Conservation (phyloP, 495 filamentous ascomycete species). For the Neurospora sublineolata region DNA sequence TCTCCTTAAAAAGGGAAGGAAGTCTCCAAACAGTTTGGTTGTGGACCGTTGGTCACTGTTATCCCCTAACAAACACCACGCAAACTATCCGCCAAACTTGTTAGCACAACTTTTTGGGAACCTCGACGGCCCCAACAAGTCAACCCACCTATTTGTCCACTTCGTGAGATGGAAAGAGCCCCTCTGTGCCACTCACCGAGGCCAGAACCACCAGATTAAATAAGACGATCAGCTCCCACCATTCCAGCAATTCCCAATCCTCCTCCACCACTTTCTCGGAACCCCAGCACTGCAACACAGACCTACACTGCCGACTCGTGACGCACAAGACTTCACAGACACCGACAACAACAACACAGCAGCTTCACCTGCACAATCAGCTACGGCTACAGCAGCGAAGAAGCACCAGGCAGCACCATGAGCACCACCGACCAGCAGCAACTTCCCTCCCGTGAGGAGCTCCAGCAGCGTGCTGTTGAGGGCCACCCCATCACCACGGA, state of each 20-base stretch:
- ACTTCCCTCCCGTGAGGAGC: conserved; percentile 14
- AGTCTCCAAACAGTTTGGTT: neutral
- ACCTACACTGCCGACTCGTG: neutral
- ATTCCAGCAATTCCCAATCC: neutral
- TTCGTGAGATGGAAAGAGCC: neutral
- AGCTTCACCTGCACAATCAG: neutral
- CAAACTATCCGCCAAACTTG: neutral
- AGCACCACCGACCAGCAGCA: conserved; percentile 5
- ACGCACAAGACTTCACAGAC: neutral
- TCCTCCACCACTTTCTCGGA: neutral
- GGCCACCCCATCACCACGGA: conserved; percentile 15
- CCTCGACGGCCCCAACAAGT: neutral
- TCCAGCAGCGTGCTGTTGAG: conserved; percentile 10
- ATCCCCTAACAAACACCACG: neutral
- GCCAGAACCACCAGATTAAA: neutral
- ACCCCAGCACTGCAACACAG: neutral
- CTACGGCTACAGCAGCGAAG: neutral
- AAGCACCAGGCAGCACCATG: neutral
- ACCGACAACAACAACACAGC: neutral
- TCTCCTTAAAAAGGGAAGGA: neutral
- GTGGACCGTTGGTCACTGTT: neutral
- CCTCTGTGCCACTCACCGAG: neutral
- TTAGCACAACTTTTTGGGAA: neutral
- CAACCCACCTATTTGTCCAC: neutral
- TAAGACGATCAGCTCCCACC: neutral